These are phyloP conservation scores for Hymenoscyphus albidus DNA, from an alignment of 2,329 filamentous ascomycete genomes.

Conservation along the genomic window DNA sequence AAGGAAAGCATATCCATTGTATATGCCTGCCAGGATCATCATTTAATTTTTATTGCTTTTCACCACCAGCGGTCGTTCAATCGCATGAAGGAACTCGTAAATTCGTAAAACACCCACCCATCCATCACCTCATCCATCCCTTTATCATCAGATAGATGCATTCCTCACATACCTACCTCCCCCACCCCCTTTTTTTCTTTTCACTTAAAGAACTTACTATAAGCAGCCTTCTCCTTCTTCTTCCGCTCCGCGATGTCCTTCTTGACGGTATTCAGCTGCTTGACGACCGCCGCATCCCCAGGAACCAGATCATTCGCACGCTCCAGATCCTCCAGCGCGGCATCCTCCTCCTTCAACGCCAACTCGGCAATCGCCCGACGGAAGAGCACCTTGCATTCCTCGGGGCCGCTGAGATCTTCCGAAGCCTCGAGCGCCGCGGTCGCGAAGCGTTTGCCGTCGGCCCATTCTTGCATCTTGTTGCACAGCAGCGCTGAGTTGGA, in stretches of 20 bases:
- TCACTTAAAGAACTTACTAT: slow-evolving; percentile 77
- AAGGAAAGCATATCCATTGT: too few species aligned
- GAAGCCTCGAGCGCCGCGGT: slow-evolving; percentile 67
- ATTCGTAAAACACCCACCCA: neutral
- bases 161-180: too few species aligned
- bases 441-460: slow-evolving; percentile 67
- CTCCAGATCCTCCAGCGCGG: slow-evolving; percentile 69
- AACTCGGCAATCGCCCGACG: slow-evolving; percentile 73
- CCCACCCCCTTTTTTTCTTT: neutral
- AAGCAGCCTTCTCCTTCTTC: slow-evolving; percentile 88
- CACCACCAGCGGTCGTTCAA: too few species aligned
- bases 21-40: too few species aligned
- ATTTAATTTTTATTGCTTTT: too few species aligned
- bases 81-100: too few species aligned
- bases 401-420: slow-evolving; percentile 63
- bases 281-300: slow-evolving; percentile 67
- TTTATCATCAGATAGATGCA: too few species aligned
- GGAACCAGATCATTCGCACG: slow-evolving; percentile 73
- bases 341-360: slow-evolving; percentile 79
- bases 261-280: slow-evolving; percentile 76
- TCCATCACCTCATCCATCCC: neutral
- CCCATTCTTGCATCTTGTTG: slow-evolving; percentile 71
- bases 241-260: slow-evolving; percentile 66
- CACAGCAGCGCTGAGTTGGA: slow-evolving; percentile 84
- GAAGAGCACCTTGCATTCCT: slow-evolving; percentile 87